phyloP scores from a whole-genome alignment of 164 flowering plant species.

The Paratinospora sagittata region DNA sequence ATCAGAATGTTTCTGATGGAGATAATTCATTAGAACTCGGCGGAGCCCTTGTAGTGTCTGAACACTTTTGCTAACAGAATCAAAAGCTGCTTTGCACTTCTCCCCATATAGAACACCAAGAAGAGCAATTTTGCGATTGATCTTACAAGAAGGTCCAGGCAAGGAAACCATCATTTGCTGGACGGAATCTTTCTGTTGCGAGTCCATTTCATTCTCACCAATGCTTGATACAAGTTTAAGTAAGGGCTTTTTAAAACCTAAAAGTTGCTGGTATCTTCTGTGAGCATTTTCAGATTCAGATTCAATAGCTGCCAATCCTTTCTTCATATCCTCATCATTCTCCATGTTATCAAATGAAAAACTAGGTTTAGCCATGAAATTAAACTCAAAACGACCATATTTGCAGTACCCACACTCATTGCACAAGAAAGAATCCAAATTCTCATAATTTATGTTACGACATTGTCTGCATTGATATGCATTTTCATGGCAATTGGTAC shows the following conservation, averaged over 20 bases:
- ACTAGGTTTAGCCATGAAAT: conserved; percentile 98
- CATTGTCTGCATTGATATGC: conserved; percentile 99
- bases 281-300: conserved; percentile 99
- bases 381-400: conserved; percentile 97
- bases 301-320: conserved; percentile 95
- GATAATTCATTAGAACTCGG: conserved; percentile 79
- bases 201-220: conserved; percentile 96
- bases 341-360: conserved; percentile 97
- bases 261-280: conserved; percentile 92
- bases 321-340: conserved; percentile 98
- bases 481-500: conserved; percentile 96
- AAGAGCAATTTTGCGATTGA: conserved; percentile 97
- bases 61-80: conserved; percentile 98
- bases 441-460: conserved; percentile 97
- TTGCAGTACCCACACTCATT: conserved; percentile 99
- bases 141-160: conserved; percentile 96
- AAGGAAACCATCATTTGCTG: conserved; percentile 99
- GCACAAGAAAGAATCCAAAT: conserved; percentile 93
- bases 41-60: conserved; percentile 99
- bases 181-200: conserved; percentile 96
- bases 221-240: conserved; percentile 95
- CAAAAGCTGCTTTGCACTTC: conserved; percentile 99
- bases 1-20: conserved; percentile 76
- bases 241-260: conserved; percentile 96
- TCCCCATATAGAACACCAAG: conserved; percentile 99